Evolutionary conservation across 1,284 basidiomycete species (phyloP).

Genomic region (Naganishia albida): DNA sequence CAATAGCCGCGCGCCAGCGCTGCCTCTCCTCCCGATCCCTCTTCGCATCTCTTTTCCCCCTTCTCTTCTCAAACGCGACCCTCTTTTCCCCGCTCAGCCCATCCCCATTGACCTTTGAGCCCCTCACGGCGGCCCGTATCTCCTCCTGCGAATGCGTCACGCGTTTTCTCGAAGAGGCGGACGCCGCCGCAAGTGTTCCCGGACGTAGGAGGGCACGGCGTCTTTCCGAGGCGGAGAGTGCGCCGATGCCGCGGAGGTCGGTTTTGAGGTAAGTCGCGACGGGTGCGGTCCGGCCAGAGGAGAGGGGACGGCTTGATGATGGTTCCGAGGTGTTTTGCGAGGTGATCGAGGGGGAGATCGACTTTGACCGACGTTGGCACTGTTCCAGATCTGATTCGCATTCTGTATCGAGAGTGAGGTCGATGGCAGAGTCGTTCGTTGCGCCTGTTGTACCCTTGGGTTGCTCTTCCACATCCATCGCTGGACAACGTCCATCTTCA

Average conservation of each 20-base stretch:
- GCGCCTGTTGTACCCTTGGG: not conserved
- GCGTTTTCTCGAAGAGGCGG: conserved; percentile 11
- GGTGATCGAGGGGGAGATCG: not conserved
- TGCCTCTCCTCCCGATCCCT: conserved; percentile 23
- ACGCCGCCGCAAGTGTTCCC: not conserved
- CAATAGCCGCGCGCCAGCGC: conserved; percentile 25
- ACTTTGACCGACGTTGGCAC: too few species aligned
- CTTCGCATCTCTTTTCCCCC: conserved; percentile 26
- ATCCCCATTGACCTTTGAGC: not conserved
- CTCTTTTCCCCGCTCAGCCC: conserved; percentile 19
- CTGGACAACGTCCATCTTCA: not conserved
- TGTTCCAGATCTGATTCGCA: conserved; percentile 1
- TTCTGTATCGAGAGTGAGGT: conserved; percentile 25
- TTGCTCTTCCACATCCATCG: not conserved
- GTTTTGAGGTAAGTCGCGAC: conserved; percentile 29
- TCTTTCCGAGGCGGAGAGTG: conserved; percentile 6
- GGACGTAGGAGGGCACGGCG: conserved; percentile 2
- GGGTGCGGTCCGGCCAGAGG: conserved; percentile 26
- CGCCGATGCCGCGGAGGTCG: conserved; percentile 30
- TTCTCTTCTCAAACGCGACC: conserved; percentile 8
- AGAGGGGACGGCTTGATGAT: not conserved
- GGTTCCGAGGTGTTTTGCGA: not conserved
- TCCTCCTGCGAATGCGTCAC: conserved; percentile 28
- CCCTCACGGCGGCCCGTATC: conserved; percentile 7
- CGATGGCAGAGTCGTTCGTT: conserved; percentile 14